A percentile compares a stretch with the other conserved stretches of the same genome.
These are phyloP conservation scores for Tephrocybe sp. DNA, from an alignment of 768 basidiomycete genomes.

Conservation along the genomic window DNA sequence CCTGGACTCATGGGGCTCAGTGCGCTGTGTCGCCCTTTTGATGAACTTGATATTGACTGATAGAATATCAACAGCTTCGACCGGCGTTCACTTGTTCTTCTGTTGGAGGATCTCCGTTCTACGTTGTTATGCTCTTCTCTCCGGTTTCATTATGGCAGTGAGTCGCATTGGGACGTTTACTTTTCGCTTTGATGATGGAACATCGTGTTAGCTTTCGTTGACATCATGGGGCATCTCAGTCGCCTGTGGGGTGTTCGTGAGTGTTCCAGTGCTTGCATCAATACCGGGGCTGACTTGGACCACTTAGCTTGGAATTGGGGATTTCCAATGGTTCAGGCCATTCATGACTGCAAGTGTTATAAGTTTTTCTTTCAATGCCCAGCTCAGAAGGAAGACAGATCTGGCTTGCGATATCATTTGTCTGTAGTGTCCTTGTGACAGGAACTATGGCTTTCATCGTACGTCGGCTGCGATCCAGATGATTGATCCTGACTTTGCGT, in stretches of 20 bases:
- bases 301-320: conserved; percentile 2
- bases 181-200: not conserved
- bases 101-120: conserved; percentile 24
- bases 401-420: conserved; percentile 25
- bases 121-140: conserved; percentile 10
- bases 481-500: not conserved
- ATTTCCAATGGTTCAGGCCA: conserved; percentile 7
- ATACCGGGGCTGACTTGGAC: not conserved
- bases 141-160: conserved; percentile 9
- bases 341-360: conserved; percentile 13
- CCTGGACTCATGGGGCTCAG: conserved; percentile 19
- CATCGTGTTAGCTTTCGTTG: conserved; percentile 7
- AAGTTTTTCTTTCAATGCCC: not conserved
- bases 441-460: conserved; percentile 25
- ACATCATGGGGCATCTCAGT: conserved; percentile 10
- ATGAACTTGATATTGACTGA: not conserved
- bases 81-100: conserved; percentile 19
- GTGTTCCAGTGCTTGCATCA: not conserved
- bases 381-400: conserved; percentile 10
- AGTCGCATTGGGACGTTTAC: not conserved
- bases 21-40: conserved; percentile 3
- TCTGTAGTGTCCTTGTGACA: conserved; percentile 25
- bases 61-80: conserved; percentile 1
- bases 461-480: not conserved
- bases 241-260: conserved; percentile 12